Evolutionary conservation across 441 rosid species (phyloP).

Genomic region (Oxalis stricta): DNA sequence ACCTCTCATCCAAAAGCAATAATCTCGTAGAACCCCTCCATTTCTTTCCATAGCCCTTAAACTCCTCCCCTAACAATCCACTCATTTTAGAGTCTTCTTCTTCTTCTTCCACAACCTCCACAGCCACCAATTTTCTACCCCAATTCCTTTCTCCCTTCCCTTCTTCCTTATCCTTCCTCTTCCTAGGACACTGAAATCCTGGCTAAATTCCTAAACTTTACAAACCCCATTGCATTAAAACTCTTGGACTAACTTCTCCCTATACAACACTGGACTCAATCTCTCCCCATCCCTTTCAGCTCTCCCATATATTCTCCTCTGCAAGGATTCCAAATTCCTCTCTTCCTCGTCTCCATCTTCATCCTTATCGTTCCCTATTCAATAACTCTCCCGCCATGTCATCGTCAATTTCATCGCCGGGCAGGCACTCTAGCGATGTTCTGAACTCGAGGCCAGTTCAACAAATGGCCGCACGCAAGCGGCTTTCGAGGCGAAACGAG

Average conservation of each 20-base stretch:
- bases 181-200: conserved; percentile 62
- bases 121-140: conserved; percentile 28
- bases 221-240: conserved; percentile 51
- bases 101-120: conserved; percentile 35
- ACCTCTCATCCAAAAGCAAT: conserved; percentile 78
- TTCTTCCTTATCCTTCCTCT: conserved; percentile 25
- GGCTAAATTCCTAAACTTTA: conserved; percentile 65
- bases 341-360: conserved; percentile 11
- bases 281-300: conserved; percentile 39
- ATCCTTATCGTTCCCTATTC: conserved; percentile 8
- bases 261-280: conserved; percentile 42
- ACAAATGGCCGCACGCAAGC: conserved; percentile 85
- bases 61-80: conserved; percentile 62
- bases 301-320: conserved; percentile 36
- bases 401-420: conserved; percentile 64
- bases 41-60: conserved; percentile 33
- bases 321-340: conserved; percentile 16
- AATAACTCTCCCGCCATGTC: conserved; percentile 25
- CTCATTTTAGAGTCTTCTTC: conserved; percentile 42
- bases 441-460: conserved; percentile 78
- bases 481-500: conserved; percentile 58
- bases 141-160: conserved; percentile 10
- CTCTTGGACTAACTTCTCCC: conserved; percentile 58
- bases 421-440: conserved; percentile 78
- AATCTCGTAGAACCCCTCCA: conserved; percentile 84